These are phyloP conservation scores for Phytophthora sp. DNA, from an alignment of 352 stramenopile genomes.

Conservation along the genomic window DNA sequence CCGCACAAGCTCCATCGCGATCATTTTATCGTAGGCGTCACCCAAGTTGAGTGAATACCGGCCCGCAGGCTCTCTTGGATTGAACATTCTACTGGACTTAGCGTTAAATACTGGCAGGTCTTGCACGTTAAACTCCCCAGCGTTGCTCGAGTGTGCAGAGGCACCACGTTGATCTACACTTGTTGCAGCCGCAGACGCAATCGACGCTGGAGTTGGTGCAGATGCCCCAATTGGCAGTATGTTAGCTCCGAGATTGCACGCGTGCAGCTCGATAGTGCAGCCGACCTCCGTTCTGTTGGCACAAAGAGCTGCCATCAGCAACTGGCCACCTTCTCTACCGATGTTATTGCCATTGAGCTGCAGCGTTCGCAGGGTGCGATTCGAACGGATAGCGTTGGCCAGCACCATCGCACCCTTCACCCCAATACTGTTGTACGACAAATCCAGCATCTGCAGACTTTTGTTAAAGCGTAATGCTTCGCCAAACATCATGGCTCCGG, in stretches of 20 bases:
- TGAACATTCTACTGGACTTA: constrained; percentile 58
- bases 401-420: constrained; percentile 77
- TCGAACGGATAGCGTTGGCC: constrained; percentile 66
- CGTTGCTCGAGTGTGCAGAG: not conserved
- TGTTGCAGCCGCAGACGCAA: constrained; percentile 1
- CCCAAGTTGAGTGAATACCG: constrained; percentile 69
- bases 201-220: not conserved
- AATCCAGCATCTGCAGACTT: constrained; percentile 63
- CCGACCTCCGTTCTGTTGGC: constrained; percentile 57
- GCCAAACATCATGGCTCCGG: constrained; percentile 79
- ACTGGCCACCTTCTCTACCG: constrained; percentile 68
- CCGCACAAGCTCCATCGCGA: constrained; percentile 74
- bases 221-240: constrained; percentile 17
- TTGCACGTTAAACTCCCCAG: constrained; percentile 34
- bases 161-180: not conserved
- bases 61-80: constrained; percentile 70
- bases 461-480: constrained; percentile 70
- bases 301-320: constrained; percentile 70
- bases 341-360: constrained; percentile 84
- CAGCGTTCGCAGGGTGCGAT: constrained; percentile 61
- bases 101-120: constrained; percentile 52
- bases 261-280: constrained; percentile 64
- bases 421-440: constrained; percentile 83
- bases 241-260: constrained; percentile 60
- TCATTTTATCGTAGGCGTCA: constrained; percentile 83